Evolutionary conservation across 129 eudicot species (phyloP), one percentile per base, ranked within the genome.

Genomic region (Flaveria ramosissima): DNA sequence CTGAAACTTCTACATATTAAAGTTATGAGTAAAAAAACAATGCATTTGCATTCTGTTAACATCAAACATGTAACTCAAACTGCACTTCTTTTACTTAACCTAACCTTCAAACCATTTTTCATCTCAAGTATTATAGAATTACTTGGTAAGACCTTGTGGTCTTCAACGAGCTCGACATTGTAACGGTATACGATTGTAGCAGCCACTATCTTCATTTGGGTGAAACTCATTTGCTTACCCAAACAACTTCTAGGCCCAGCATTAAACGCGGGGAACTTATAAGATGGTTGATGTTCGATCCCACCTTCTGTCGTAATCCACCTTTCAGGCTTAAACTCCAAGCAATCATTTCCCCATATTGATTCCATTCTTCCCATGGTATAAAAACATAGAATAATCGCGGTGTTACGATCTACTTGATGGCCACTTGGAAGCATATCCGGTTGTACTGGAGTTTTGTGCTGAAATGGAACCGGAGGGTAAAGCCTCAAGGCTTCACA

Each of bases 391-490:
- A 89, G 2, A 48, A 86, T 71, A 0, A 79, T 67, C 56, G 57
- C 80, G 2, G 80, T 66, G 50, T 77, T 73, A 8, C 52, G 23
- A 42, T 26, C 68, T 7, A 88, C 70, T 41, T 69, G 12, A 60
- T 83, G 80, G 2, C 92, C 96, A 32, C 86, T 90, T 12, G 92
- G 96, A 30, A 90, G 88, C 13, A 62, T 68, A 56, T 87, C 90
- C 0, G 83, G 70, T 47, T 69, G 30, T 0, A 68, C 3, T 9
- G 96, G 88, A 69, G 72, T 46, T 77, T 87, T 89, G 21, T 72
- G 86, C 56, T 89, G 70, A 26, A 87, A 62, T 5, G 88, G 75
- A 17, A 89, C 78, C 0, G 92, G 73, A 19, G 96, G 92, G 47
- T 43, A 85, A 36, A 90, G 84, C 75, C 92, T 81, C 11, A 90